These are phyloP conservation scores for Kazachstania bromeliacearum DNA, from an alignment of 805 yeast genomes.

Conservation along the genomic window DNA sequence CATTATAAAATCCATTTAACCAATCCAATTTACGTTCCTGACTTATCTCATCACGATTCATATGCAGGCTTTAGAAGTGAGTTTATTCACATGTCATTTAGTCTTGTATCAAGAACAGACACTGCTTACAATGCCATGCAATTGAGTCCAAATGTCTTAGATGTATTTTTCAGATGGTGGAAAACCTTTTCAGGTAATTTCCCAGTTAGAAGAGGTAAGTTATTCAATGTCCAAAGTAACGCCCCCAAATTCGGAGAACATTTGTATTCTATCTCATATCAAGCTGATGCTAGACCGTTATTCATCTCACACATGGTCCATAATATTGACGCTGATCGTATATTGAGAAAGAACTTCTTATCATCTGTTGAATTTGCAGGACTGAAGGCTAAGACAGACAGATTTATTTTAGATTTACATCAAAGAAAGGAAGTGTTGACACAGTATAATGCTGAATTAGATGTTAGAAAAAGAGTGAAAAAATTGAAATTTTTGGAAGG, in stretches of 20 bases:
- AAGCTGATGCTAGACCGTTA: conserved; percentile 61
- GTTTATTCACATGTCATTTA: conserved; percentile 63
- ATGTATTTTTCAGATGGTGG: conserved; percentile 82
- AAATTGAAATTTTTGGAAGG: conserved; percentile 58
- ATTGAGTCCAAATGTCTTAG: conserved; percentile 58
- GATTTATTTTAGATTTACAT: conserved; percentile 56
- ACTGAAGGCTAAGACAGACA: conserved; percentile 48
- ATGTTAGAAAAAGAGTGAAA: conserved; percentile 38
- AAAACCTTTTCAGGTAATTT: conserved; percentile 66
- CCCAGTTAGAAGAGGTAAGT: conserved; percentile 65
- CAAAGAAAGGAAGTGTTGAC: conserved; percentile 44
- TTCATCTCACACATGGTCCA: conserved; percentile 66
- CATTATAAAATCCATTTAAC: conserved; percentile 51
- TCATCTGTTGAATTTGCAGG: conserved; percentile 50
- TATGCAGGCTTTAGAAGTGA: conserved; percentile 73
- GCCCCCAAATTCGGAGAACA: conserved; percentile 67
- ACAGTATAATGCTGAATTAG: conserved; percentile 38
- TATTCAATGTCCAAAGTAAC: conserved; percentile 50
- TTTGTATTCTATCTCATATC: conserved; percentile 70
- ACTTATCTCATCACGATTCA: conserved; percentile 57
- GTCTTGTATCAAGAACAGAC: conserved; percentile 36
- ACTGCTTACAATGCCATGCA: conserved; percentile 62
- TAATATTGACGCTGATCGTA: conserved; percentile 28
- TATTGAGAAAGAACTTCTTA: conserved; percentile 10
- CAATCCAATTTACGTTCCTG: conserved; percentile 46